Percentiles rank a stretch among this genome's conserved stretches.
These are phyloP conservation scores for Lactarius trivialis DNA, from an alignment of 768 basidiomycete genomes.

Conservation along the genomic window DNA sequence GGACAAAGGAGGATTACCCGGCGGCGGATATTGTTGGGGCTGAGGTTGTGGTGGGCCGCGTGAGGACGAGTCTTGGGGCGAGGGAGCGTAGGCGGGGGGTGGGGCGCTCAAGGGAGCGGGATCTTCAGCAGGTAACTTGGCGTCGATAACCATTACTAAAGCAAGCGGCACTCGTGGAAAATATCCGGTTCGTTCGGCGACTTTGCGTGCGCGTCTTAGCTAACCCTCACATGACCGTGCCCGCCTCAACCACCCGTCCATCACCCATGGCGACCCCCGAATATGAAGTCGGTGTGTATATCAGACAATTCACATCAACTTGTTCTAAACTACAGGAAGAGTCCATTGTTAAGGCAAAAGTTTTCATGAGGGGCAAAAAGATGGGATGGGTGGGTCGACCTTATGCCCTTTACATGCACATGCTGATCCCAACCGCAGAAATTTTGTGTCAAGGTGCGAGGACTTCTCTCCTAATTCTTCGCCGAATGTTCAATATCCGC, in stretches of 20 bases:
- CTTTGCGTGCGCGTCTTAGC: constrained; percentile 10
- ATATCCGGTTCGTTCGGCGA: background rate
- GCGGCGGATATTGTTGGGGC: constrained; percentile 11
- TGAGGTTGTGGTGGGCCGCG: background rate
- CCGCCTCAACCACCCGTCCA: background rate
- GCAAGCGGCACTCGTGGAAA: background rate
- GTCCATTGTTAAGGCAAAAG: constrained; percentile 21
- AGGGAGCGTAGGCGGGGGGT: constrained; percentile 16
- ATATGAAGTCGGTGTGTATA: constrained; percentile 24
- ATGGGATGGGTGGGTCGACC: constrained; percentile 20
- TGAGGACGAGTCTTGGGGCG: background rate
- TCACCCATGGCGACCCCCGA: constrained; percentile 8
- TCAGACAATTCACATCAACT: background rate
- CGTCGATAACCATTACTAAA: constrained; percentile 19
- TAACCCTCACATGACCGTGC: constrained; percentile 20
- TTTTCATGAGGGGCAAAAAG: constrained; percentile 22
- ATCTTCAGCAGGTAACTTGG: constrained; percentile 15
- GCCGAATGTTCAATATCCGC: background rate
- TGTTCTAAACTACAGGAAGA: constrained; percentile 4
- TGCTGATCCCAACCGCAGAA: constrained; percentile 11
- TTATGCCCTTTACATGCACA: background rate
- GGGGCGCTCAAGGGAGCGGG: background rate
- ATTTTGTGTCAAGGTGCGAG: constrained; percentile 19
- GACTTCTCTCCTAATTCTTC: background rate
- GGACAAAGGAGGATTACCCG: background rate